Evolutionary conservation across 2,329 filamentous ascomycete species (phyloP).

Genomic region (Immersiporthe knoxdaviesiana): DNA sequence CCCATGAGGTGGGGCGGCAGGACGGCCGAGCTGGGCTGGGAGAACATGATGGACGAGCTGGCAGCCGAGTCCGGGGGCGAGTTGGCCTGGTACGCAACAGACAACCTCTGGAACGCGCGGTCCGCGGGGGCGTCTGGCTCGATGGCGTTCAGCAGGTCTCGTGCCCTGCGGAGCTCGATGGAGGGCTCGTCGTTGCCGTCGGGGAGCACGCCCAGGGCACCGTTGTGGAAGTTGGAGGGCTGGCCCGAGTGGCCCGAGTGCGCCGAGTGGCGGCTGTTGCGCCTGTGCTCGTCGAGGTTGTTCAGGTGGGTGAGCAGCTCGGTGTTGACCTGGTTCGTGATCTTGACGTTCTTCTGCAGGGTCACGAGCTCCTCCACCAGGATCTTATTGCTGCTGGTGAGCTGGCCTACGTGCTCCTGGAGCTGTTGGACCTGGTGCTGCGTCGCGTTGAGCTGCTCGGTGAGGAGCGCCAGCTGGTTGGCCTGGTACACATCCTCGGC

Average conservation of each 20-base stretch:
- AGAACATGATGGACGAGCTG: conserved; percentile 57
- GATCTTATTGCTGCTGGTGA: conserved; percentile 65
- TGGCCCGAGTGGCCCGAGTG: conserved; percentile 43
- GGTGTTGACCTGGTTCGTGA: conserved; percentile 60
- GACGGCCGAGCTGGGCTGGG: conserved; percentile 45
- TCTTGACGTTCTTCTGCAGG: conserved; percentile 63
- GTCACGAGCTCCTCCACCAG: conserved; percentile 65
- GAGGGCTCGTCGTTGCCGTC: conserved; percentile 53
- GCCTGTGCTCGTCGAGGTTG: conserved; percentile 51
- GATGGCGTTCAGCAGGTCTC: conserved; percentile 59
- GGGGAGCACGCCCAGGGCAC: conserved; percentile 44
- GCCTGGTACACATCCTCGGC: conserved; percentile 75
- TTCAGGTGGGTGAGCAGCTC: conserved; percentile 61
- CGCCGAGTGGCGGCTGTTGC: conserved; percentile 45
- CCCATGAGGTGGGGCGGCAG: conserved; percentile 50
- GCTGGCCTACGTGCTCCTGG: conserved; percentile 81
- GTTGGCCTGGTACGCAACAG: conserved; percentile 52
- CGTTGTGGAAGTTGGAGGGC: conserved; percentile 47
- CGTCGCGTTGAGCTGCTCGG: conserved; percentile 84
- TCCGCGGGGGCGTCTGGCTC: conserved; percentile 57
- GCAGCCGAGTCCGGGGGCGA: conserved; percentile 58
- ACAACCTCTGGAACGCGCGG: conserved; percentile 59
- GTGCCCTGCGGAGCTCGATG: conserved; percentile 57
- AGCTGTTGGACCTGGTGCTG: conserved; percentile 90
- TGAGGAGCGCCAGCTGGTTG: conserved; percentile 80